Percentiles rank a stretch among this genome's conserved stretches.
phyloP scores from a whole-genome alignment of 345 rosid species.

The Pseudoturritis turrita region DNA sequence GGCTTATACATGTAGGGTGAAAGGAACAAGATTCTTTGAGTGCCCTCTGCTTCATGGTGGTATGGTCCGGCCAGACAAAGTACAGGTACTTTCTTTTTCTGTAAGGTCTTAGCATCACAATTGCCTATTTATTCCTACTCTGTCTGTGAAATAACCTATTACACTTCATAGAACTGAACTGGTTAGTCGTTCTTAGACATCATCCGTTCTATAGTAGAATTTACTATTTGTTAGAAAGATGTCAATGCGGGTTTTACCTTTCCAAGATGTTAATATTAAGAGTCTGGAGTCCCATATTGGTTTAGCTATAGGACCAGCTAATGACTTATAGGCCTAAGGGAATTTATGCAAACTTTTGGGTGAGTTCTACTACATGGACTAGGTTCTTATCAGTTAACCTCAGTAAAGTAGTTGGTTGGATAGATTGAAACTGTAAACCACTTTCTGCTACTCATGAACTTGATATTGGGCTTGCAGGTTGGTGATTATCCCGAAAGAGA shows the following conservation, averaged over 20 bases:
- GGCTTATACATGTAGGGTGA: conserved; percentile 50
- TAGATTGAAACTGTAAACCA: background rate
- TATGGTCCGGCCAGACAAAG: conserved; percentile 87
- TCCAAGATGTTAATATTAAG: background rate
- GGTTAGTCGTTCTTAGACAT: background rate
- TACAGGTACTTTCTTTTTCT: conserved; percentile 45
- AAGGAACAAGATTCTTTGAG: conserved; percentile 68
- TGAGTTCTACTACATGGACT: background rate
- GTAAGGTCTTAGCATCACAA: background rate
- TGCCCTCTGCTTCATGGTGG: conserved; percentile 80
- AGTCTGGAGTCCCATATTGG: background rate
- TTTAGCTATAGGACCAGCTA: conserved; percentile 5
- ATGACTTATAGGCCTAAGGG: background rate
- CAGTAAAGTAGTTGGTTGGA: background rate
- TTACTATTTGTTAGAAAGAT: background rate
- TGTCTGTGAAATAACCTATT: background rate
- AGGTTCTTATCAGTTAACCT: background rate
- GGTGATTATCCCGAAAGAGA: conserved; percentile 91
- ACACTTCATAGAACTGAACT: background rate
- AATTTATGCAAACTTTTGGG: background rate
- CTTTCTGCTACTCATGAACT: background rate
- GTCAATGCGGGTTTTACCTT: background rate
- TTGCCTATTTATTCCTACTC: background rate
- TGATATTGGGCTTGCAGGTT: conserved; percentile 43
- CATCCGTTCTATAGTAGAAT: background rate